Base-by-base conservation (phyloP, 805 yeast genomes). In the Ogataea henricii region DNA sequence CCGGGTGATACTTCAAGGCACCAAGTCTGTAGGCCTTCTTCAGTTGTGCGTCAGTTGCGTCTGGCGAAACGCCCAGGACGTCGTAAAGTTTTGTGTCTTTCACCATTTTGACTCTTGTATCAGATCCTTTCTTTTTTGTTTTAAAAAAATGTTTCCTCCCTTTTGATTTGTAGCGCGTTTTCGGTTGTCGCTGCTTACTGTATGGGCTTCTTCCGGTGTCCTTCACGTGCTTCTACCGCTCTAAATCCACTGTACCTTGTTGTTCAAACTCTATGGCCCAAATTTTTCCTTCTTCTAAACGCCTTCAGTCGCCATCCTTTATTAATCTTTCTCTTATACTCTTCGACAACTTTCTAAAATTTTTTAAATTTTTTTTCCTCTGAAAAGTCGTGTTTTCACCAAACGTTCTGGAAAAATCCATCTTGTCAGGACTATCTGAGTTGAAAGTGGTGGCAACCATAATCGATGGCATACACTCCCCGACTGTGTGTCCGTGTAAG, bases 1-100 rank as follows among this genome's bases (percentile, higher is more conserved):
- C 95, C 55, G 95, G 95, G 67, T 87, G 95, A 69, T 77, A 83
- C 62, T 83, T 87, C 62, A 87, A 76, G 16, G 95, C 95, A 36
- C 87, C 79, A 61, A 84, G 79, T 77, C 92, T 82, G 72, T 87
- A 87, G 23, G 91, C 92, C 63, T 87, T 87, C 68, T 86, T 87
- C 66, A 87, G 80, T 69, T 86, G 89, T 36, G 75, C 64, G 41
- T 84, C 92, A 25, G 79, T 67, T 25, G 92, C 92, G 44, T 74
- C 76, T 44, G 86, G 81, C 12, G 85, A 67, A 37, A 86, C 92
- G 45, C 90, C 91, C 59, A 87, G 72, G 21, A 77, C 65, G 62
- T 87, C 94, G 69, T 87, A 87, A 54, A 80, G 78, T 66, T 84
- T 85, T 37, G 94, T 84, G 50, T 87, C 95, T 64, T 81, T 86